Base-by-base conservation (phyloP, 1,284 basidiomycete genomes). In the Malassezia japonica region DNA sequence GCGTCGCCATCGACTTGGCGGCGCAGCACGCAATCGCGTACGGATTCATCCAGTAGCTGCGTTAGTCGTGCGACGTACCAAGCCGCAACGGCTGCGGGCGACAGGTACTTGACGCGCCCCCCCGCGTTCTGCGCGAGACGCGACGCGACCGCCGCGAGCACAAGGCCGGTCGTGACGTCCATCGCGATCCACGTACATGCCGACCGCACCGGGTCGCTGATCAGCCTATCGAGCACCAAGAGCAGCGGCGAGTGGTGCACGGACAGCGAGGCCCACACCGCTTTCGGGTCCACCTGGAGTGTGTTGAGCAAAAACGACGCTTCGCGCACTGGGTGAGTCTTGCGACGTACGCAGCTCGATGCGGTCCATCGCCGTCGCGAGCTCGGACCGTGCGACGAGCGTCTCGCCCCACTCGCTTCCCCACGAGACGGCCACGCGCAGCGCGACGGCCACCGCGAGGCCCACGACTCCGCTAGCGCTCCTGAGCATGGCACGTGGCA, bases 161-260 rank as follows among this genome's bases (percentile, higher is more conserved):
- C 35, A 4, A 37, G 16, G 35, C 40, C 51, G 1, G 51, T 44
- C 1, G 29, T 34, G 12, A 20, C 36, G 29, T 54, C 51, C 27
- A 54, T 3, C 1, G n/a, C 39, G 13, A 45, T 48, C 46, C 46
- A 54, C 34, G 34, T 12, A 10, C 24, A 13, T 2, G 43, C 32
- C 6, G 51, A 54, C 8, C 6, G 13, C 16, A 37, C 13, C 3
- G 51, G 46, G 10, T 54, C 36, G 4, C 16, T 9, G 5, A 54
- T 12, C 34, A n/a, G 39, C 1, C 21, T 2, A 7, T 20, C n/a
- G 1, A 48, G 28, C n/a, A 28, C 6, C 6, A 54, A 24, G 6
- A 54, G 32, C n/a, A 54, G 46, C 18, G 51, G 51, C 20, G 51
- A 48, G 23, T 54, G 51, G 27, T 54, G 51, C 46, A 43, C 28